Evolutionary conservation across 2,329 filamentous ascomycete genomes (phyloP), one percentile per base, ranked within the genome.

Genomic region (Zalaria obscura): DNA sequence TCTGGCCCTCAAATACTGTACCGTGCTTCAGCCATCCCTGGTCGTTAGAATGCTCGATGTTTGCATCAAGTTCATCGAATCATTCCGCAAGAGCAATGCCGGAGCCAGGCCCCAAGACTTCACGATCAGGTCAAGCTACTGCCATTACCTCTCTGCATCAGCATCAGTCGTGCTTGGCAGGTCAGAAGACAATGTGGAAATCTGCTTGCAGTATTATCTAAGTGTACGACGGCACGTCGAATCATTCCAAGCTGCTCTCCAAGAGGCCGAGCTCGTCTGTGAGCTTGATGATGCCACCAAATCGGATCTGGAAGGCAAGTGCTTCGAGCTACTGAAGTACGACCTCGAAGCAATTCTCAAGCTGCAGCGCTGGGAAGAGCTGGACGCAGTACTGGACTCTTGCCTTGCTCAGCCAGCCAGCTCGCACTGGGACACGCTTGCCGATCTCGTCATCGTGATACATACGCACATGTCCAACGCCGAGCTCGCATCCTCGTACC

Each of bases 321-420:
- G 82, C 31, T 69, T 78, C 4, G 72, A 76, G 2, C 61, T 93
- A 11, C 64, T 85, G 5, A 75, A 81, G 1, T 83, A 88, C 48
- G 82, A 91, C 48, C 83, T 93, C 46, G 87, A 94, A 62, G 80
- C 77, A 2, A 76, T 80, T 0, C 63, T 83, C 33, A 69, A 67
- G 28, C 64, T 91, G 4, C 72, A 76, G 45, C 67, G 72, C 18
- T 91, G 80, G 80, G 72, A 82, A 35, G 69, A 74, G 32, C 62
- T 93, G 1, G 63, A 68, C 4, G 58, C 64, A 10, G 73, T 86
- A 5, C 70, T 91, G 25, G 61, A 44, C 38, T 37, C 40, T 32
- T 44, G 42, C 25, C 39, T 44, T 5, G 32, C 27, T 27, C 9
- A 42, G 28, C 32, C 55, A 6, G 35, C 52, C 26, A 50, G 54